Conservation (phyloP, 305 asterid species). For the Solanum hybrid region DNA sequence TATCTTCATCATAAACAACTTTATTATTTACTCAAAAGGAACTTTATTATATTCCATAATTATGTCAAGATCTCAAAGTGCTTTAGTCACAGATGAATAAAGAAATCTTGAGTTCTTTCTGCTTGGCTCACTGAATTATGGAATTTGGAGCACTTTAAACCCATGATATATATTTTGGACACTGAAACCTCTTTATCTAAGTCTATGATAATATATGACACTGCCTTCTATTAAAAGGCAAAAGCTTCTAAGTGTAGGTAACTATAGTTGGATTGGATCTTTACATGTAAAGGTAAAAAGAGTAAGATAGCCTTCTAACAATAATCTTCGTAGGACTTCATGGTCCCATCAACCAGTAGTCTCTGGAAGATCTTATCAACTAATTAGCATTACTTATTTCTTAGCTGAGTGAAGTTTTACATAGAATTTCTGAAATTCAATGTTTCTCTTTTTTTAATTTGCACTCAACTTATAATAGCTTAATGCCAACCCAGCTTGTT, state of each 20-base stretch:
- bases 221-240: not conserved
- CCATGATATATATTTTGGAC: not conserved
- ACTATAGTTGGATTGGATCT: not conserved
- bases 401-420: not conserved
- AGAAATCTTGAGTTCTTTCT: not conserved
- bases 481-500: not conserved
- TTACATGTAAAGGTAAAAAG: not conserved
- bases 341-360: not conserved
- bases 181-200: not conserved
- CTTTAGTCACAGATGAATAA: not conserved
- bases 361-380: not conserved
- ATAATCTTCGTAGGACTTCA: not conserved
- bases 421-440: not conserved
- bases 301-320: not conserved
- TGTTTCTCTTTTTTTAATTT: not conserved
- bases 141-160: not conserved
- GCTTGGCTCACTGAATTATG: not conserved
- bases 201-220: not conserved
- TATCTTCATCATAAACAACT: not conserved
- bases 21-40: not conserved
- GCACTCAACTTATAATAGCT: not conserved
- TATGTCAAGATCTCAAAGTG: not conserved
- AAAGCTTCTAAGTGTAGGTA: not conserved
- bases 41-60: not conserved
- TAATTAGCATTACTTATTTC: not conserved